Evolutionary conservation across 2,329 filamentous ascomycete genomes (phyloP).

Genomic region (Botrytis hyacinthi): DNA sequence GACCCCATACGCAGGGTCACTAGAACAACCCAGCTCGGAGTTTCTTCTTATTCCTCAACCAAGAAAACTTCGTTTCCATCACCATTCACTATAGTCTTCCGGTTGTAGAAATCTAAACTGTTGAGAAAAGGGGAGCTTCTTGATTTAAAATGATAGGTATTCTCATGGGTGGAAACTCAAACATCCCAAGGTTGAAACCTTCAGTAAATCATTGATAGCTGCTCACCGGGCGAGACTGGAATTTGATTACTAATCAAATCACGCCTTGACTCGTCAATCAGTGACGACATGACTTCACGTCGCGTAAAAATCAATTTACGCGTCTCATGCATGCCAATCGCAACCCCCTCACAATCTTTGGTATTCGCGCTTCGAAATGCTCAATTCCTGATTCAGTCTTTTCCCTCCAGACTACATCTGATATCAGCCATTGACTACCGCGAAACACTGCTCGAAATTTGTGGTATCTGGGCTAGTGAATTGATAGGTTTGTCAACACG

Average conservation of each 20-base stretch:
- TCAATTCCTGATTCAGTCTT: neutral
- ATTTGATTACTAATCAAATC: neutral
- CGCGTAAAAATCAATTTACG: slow-evolving; percentile 19
- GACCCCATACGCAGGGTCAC: neutral
- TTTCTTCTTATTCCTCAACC: neutral
- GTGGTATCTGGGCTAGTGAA: neutral
- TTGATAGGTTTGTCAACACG: neutral
- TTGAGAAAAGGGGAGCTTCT: neutral
- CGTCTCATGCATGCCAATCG: slow-evolving; percentile 1
- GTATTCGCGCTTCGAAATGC: neutral
- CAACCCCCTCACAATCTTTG: neutral
- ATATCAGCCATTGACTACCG: neutral
- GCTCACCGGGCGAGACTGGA: neutral
- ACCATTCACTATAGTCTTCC: neutral
- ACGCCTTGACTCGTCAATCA: slow-evolving; percentile 2
- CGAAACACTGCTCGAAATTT: neutral
- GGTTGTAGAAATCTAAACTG: neutral
- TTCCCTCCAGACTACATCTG: neutral
- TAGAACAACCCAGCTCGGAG: too few relatives aligned
- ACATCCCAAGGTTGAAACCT: neutral
- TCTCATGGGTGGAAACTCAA: neutral
- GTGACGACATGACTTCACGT: slow-evolving; percentile 17
- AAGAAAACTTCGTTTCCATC: neutral
- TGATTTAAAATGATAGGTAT: neutral
- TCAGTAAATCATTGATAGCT: neutral